Conservation (phyloP, 139 green algal species). For the Marvania coccoides region DNA sequence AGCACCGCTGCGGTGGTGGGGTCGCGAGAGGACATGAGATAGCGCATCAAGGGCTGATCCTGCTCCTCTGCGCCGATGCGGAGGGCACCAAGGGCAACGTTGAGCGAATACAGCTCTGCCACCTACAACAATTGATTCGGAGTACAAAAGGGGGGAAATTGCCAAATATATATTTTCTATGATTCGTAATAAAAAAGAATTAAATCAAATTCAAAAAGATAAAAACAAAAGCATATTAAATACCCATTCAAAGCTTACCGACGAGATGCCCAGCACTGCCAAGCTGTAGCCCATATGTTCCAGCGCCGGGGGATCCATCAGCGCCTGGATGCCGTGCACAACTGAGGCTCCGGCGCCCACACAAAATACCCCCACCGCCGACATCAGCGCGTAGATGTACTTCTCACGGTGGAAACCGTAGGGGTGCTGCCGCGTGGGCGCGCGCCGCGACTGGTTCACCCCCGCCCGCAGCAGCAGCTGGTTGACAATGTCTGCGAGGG, state of each 20-base stretch:
- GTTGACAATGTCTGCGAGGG: slow-evolving; percentile 77
- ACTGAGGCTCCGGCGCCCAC: slow-evolving; percentile 76
- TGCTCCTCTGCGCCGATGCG: slow-evolving; percentile 27
- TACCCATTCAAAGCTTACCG: too few relatives aligned
- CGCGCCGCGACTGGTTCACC: slow-evolving; percentile 45
- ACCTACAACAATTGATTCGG: too few relatives aligned
- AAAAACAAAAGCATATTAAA: too few relatives aligned
- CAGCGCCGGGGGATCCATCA: slow-evolving; percentile 37
- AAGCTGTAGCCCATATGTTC: slow-evolving; percentile 26
- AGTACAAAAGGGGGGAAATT: too few relatives aligned
- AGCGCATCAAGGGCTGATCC: slow-evolving; percentile 48
- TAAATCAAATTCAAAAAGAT: too few relatives aligned
- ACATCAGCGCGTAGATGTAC: slow-evolving; percentile 87
- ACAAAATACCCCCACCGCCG: slow-evolving; percentile 90
- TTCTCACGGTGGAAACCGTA: slow-evolving; percentile 89
- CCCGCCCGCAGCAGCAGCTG: slow-evolving; percentile 77
- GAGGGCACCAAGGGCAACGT: slow-evolving; percentile 60
- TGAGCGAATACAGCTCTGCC: slow-evolving; percentile 67
- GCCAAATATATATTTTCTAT: too few relatives aligned
- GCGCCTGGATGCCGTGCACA: slow-evolving; percentile 64
- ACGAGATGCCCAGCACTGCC: slow-evolving; percentile 62
- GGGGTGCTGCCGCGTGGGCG: slow-evolving; percentile 63
- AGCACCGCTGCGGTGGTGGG: slow-evolving; percentile 83
- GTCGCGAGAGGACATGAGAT: slow-evolving; percentile 63
- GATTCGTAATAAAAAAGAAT: too few relatives aligned